A percentile compares a stretch with the other conserved stretches of the same genome.
Evolutionary conservation across 345 rosid species (phyloP).

Genomic region (Camelina hispida): DNA sequence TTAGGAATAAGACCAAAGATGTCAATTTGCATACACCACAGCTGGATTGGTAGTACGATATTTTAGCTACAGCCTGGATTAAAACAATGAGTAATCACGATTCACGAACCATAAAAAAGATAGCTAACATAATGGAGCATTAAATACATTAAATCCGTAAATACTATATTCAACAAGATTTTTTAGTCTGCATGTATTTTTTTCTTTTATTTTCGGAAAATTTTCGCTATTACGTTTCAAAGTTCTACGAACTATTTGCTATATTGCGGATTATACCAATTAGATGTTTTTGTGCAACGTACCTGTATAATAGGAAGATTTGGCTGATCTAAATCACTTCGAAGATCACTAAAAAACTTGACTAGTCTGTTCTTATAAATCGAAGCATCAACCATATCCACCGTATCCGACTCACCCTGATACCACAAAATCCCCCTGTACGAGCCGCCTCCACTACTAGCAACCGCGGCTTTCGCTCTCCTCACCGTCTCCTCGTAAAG

Average conservation of each 20-base stretch:
- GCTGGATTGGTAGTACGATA: slow-evolving; percentile 23
- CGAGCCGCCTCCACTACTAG: slow-evolving; percentile 46
- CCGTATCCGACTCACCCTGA: slow-evolving; percentile 84
- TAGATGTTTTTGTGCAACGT: not conserved
- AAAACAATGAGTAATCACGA: not conserved
- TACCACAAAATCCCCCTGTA: slow-evolving; percentile 76
- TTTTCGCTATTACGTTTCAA: too few species aligned
- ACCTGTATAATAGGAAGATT: slow-evolving; percentile 79
- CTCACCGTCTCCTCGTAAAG: slow-evolving; percentile 60
- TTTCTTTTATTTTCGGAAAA: too few species aligned
- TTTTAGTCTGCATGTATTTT: too few species aligned
- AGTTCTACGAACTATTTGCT: not conserved
- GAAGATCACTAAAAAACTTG: slow-evolving; percentile 57
- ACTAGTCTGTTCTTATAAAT: slow-evolving; percentile 59
- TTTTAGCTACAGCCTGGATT: slow-evolving; percentile 37
- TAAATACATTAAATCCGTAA: too few species aligned
- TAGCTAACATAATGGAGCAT: not conserved
- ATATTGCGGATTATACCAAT: not conserved
- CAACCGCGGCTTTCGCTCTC: slow-evolving; percentile 50
- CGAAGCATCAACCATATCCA: slow-evolving; percentile 51
- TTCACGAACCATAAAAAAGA: not conserved
- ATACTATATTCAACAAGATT: too few species aligned
- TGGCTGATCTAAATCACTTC: slow-evolving; percentile 66
- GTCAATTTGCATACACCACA: slow-evolving; percentile 3
- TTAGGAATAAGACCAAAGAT: not conserved